Base-by-base conservation (phyloP, 805 yeast genomes). In the Komagataella pseudopastoris region DNA sequence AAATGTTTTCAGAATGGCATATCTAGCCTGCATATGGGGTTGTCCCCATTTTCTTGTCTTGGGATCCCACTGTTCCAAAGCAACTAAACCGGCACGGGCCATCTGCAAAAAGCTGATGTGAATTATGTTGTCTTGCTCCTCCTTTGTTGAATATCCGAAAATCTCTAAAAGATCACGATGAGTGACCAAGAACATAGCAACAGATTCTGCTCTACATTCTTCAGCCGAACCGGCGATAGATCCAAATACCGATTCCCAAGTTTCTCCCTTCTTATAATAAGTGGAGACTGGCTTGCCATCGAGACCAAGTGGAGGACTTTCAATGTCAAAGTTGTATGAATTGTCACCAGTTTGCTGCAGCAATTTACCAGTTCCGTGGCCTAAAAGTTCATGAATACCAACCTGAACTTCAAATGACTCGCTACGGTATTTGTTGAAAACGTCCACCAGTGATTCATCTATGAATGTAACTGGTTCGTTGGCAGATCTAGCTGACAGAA, bases 11-110 rank as follows among this genome's bases (percentile, higher is more conserved):
- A 86, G 74, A 58, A 88, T 88, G 36, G 93, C 87, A 67, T 76
- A 88, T 65, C 96, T 75, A 3, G 96, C 96, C 69, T 88, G 95
- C 88, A 88, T 87, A 64, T 88, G 96, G 12, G 96, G 82, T 69
- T 88, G 96, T 30, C 96, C 96, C 96, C 96, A 88, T 67, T 87
- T 88, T 53, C 72, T 70, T 24, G 87, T 75, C 47, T 67, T 67
- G 45, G 96, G 96, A 65, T 88, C 95, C 88, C 95, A 88, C 63
- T 76, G 86, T 65, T 88, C 95, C 61, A 88, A 73, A 6, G 86
- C 91, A 43, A 85, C 61, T 49, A 88, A 70, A 53, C 96, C 96
- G 5, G 96, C 96, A 58, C 96, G 76, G 23, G 88, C 85, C 96
- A 88, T 88, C 56, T 78, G 81, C 56, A 88, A 68, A 57, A 81